Evolutionary conservation across 257 asterid genomes (phyloP).

Genomic region (Nyctanthes arbortristis): DNA sequence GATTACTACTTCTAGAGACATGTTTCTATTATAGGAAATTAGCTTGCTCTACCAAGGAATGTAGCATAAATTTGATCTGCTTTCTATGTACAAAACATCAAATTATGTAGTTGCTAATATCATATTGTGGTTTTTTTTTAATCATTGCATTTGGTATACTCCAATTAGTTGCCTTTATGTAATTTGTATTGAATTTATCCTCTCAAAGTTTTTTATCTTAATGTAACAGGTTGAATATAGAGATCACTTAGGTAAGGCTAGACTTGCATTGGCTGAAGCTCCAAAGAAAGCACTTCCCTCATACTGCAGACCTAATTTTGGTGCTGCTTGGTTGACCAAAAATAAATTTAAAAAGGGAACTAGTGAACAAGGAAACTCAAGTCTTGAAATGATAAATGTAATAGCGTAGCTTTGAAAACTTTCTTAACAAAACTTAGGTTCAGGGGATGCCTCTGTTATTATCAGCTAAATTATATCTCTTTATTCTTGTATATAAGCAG

Average conservation of each 20-base stretch:
- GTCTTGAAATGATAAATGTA: neutral
- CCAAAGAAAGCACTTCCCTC: constrained; percentile 93
- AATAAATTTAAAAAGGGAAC: constrained; percentile 48
- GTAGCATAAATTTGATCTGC: neutral
- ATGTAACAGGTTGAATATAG: constrained; percentile 70
- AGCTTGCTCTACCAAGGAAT: neutral
- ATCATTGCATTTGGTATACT: neutral
- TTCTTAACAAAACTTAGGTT: constrained; percentile 8
- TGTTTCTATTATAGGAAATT: neutral
- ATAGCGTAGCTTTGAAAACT: constrained; percentile 8
- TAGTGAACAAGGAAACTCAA: neutral
- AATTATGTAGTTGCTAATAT: neutral
- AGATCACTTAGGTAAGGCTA: constrained; percentile 86
- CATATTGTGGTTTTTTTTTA: neutral
- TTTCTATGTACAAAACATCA: neutral
- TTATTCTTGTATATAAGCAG: constrained; percentile 5
- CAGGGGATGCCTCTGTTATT: constrained; percentile 9
- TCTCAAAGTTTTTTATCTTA: constrained; percentile 6
- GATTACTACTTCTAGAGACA: neutral
- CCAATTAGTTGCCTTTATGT: neutral
- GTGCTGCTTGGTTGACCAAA: constrained; percentile 92
- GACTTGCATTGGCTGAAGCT: constrained; percentile 83
- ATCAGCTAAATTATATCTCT: constrained; percentile 9
- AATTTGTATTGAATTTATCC: constrained; percentile 7
- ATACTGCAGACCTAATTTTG: constrained; percentile 84